phyloP scores from a whole-genome alignment of 2,329 filamentous ascomycete species.

The Penicillium fuscoglaucum region DNA sequence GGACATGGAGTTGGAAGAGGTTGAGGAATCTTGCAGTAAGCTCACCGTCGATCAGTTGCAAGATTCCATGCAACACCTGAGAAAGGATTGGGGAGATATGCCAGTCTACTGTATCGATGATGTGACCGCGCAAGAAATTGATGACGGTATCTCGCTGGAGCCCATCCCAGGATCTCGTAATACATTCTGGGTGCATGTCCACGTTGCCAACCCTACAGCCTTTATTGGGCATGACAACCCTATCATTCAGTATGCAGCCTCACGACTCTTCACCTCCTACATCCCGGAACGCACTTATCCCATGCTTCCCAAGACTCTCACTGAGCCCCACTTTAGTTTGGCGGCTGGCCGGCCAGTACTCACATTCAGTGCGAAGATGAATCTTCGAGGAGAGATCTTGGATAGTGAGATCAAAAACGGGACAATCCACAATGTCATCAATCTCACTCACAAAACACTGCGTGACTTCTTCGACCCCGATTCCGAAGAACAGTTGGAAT shows the following conservation, averaged over 20 bases:
- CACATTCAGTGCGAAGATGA: constrained; percentile 61
- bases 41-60: constrained; percentile 34
- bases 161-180: constrained; percentile 44
- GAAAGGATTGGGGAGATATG: constrained; percentile 58
- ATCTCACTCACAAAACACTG: constrained; percentile 50
- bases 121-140: constrained; percentile 57
- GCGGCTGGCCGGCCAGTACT: constrained; percentile 55
- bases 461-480: constrained; percentile 40
- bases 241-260: constrained; percentile 56
- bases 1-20: constrained; percentile 35
- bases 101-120: constrained; percentile 62
- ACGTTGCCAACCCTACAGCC: constrained; percentile 65
- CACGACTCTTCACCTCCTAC: constrained; percentile 57
- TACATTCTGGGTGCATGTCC: constrained; percentile 61
- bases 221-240: constrained; percentile 56
- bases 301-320: constrained; percentile 56
- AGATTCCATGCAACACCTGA: constrained; percentile 58
- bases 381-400: constrained; percentile 52
- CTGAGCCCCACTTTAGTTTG: constrained; percentile 56
- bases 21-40: constrained; percentile 30
- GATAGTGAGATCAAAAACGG: constrained; percentile 57
- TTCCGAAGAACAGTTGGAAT: constrained; percentile 16
- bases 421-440: constrained; percentile 55
- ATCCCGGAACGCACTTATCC: constrained; percentile 55
- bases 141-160: constrained; percentile 63